Evolutionary conservation across 768 basidiomycete genomes (phyloP), one percentile per base, ranked within the genome.

Genomic region (Lentinula sp.): DNA sequence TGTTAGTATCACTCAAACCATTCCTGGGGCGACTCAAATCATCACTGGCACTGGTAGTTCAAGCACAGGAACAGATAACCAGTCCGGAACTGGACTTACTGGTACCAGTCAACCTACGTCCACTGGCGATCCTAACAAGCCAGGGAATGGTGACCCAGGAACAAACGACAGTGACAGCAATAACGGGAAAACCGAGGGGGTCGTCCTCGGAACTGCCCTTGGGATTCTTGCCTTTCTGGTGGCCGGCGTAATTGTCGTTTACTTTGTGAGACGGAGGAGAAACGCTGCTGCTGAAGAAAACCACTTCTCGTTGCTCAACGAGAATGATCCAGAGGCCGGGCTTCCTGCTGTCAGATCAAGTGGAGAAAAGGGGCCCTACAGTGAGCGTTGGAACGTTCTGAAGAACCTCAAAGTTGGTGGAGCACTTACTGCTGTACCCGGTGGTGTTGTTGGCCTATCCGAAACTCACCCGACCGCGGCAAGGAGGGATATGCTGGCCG

Each of bases 401-500:
- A 60, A 50, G 37, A 63, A 55, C 39, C 53, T 52, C 46, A 43
- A 41, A 36, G 28, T 23, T 46, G 51, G 42, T 23, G 74, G 73
- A 23, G 71, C 73, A n/a, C 62, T 77, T 37, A 72, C 75, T 55
- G 73, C 72, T 23, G 62, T 62, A 6, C 64, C 62, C 57, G 64
- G 66, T 20, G 57, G 57, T 37, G 48, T 59, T 13, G 50, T 60
- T 28, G 59, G 59, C 7, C 39, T 60, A 1, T 41, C 23, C 64
- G 69, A 51, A 66, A 69, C 61, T 59, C 68, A 55, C 64, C 66
- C 23, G 66, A 51, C 64, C 16, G 61, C 61, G 12, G 64, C 76
- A 58, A 78, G 90, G 35, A 78, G 81, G 35, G 88, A 92, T 68
- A 91, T 92, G 82, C 80, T 91, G 37, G 88, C 84, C 3, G 89